Evolutionary conservation across 2,329 filamentous ascomycete species (phyloP).

Genomic region (Botrytis fabae): DNA sequence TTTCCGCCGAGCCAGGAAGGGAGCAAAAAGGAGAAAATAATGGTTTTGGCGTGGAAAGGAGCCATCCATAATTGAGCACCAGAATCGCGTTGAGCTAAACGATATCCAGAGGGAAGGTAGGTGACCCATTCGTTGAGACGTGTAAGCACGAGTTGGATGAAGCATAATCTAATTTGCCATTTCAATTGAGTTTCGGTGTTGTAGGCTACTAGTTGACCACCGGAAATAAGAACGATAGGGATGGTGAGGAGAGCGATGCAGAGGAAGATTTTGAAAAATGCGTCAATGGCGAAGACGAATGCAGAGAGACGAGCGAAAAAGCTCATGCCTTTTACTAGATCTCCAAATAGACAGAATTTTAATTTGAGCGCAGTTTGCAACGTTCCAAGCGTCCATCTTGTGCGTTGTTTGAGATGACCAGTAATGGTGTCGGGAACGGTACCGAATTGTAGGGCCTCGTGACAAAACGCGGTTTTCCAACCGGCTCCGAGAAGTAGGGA

Average conservation of each 20-base stretch:
- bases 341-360: conserved; percentile 59
- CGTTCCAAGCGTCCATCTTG: conserved; percentile 46
- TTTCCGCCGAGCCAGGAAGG: conserved; percentile 61
- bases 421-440: conserved; percentile 58
- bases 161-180: conserved; percentile 58
- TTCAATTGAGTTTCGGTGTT: conserved; percentile 54
- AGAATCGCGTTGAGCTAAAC: conserved; percentile 57
- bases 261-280: conserved; percentile 57
- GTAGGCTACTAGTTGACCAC: conserved; percentile 58
- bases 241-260: conserved; percentile 58
- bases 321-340: conserved; percentile 53
- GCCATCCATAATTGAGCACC: conserved; percentile 63
- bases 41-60: conserved; percentile 58
- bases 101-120: conserved; percentile 60
- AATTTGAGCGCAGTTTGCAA: conserved; percentile 61
- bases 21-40: conserved; percentile 58
- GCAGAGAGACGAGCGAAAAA: conserved; percentile 59
- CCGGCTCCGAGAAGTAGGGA: conserved; percentile 59
- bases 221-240: conserved; percentile 58
- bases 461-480: conserved; percentile 62
- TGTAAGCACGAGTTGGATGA: conserved; percentile 51
- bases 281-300: conserved; percentile 57
- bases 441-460: conserved; percentile 61
- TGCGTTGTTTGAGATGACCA: conserved; percentile 58
- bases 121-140: conserved; percentile 58